phyloP scores from a whole-genome alignment of 2,329 filamentous ascomycete genomes.

The Colletotrichum endophyticum region DNA sequence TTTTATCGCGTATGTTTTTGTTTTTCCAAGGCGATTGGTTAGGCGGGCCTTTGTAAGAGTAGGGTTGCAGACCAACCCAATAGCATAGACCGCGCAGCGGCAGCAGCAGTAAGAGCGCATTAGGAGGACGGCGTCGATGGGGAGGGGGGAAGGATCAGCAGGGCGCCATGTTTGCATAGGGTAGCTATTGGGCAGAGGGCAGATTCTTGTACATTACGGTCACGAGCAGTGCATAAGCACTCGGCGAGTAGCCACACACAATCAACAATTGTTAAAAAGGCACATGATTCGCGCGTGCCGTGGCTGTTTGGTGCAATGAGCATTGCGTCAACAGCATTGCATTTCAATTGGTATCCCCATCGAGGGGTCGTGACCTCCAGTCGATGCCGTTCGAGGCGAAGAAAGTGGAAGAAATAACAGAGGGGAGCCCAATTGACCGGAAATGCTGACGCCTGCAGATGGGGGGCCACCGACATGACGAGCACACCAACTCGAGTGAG shows the following conservation, averaged over 20 bases:
- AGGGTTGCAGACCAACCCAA: conserved; percentile 4
- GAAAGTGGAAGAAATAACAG: background rate
- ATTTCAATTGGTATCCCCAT: background rate
- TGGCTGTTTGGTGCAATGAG: background rate
- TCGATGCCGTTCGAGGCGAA: conserved; percentile 11
- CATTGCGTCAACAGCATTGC: background rate
- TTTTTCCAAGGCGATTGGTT: background rate
- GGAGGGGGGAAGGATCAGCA: background rate
- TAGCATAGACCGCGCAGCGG: conserved; percentile 7
- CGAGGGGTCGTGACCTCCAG: background rate
- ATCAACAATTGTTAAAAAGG: background rate
- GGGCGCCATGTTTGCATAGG: background rate
- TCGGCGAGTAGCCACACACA: conserved; percentile 1
- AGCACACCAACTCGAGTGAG: background rate
- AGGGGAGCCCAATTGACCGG: background rate
- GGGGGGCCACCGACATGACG: background rate
- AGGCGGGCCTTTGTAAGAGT: conserved; percentile 17
- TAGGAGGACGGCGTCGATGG: background rate
- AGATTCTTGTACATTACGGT: conserved; percentile 15
- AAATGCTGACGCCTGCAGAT: conserved; percentile 12
- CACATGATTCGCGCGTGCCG: background rate
- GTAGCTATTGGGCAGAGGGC: background rate
- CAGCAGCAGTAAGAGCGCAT: background rate
- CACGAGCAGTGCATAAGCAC: background rate
- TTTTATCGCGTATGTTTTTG: background rate